Evolutionary conservation across 495 filamentous ascomycete species (phyloP), one percentile per base, ranked within the genome.

Genomic region (Neurospora tetraspora): DNA sequence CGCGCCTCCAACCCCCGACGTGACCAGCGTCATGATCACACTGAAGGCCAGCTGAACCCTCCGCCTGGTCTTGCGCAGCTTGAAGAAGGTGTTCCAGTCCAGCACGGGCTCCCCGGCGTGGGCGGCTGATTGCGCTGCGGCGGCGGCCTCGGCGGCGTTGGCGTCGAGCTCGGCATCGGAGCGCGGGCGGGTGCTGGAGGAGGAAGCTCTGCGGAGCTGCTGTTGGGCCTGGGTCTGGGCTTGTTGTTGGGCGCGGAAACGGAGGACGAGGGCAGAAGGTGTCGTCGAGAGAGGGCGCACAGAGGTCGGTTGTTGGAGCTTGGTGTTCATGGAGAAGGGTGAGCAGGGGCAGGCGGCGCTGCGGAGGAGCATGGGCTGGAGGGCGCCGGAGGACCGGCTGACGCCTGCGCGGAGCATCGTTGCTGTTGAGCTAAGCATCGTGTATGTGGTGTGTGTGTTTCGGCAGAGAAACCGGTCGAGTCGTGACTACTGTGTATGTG

Each of bases 81-180:
- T 86, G 87, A 99, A 94, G 88, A 97, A 99, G 45, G 89, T 89
- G 84, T 98, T 91, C 96, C 96, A 99, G 82, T 94, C 89, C 23
- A 97, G 89, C 37, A 83, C 36, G 23, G 74, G 71, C 37, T 70
- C 36, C 69, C 77, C 77, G 45, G 77, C 72, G 59, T 77, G 78
- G 7, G 77, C 74, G 12, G 79, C 76, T 31, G 71, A 43, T 39
- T 74, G 72, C 12, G 76, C 72, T 7, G 71, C 70, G 7, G 80
- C 74, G 18, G 74, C 77, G n/a, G 69, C 74, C 6, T 71, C 74
- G 1, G 74, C 74, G 10, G 73, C 76, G 36, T 68, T 61, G 37
- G 81, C 78, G 70, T 77, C 76, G 39, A 75, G 73, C 37, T 78
- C 75, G 72, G 75, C 73, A 31, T 75, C 78, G 69, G 73, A 75